These are phyloP conservation scores for Neurospora sp. DNA, from an alignment of 495 filamentous ascomycete genomes.

Conservation along the genomic window DNA sequence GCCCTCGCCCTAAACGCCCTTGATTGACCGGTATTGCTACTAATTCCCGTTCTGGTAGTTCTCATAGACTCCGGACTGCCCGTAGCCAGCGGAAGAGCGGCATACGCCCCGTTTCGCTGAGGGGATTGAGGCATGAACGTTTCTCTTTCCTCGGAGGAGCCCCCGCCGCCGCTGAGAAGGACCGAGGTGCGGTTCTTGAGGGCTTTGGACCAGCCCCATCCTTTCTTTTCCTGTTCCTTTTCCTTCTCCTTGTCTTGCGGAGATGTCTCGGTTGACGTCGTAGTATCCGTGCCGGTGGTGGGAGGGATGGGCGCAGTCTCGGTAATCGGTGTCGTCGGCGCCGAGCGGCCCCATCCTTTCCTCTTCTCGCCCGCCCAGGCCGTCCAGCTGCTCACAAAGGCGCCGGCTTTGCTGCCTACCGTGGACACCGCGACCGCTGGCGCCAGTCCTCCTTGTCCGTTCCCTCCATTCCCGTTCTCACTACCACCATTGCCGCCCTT, in stretches of 20 bases:
- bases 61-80: not conserved
- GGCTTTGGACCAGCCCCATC: not conserved
- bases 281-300: not conserved
- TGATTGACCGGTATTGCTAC: not conserved
- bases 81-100: not conserved
- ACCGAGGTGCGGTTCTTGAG: not conserved
- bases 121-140: not conserved
- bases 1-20: not conserved
- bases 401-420: constrained; percentile 64
- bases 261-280: not conserved
- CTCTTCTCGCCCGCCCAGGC: constrained; percentile 86
- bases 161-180: not conserved
- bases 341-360: constrained; percentile 47
- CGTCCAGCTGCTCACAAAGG: constrained; percentile 93
- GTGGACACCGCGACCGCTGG: constrained; percentile 53
- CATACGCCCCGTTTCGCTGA: not conserved
- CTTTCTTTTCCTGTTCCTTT: not conserved
- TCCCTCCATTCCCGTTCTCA: constrained; percentile 14
- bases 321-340: not conserved
- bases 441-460: constrained; percentile 52
- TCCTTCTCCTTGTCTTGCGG: not conserved
- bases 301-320: not conserved
- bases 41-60: not conserved
- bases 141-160: not conserved
- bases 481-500: not conserved